Evolutionary conservation across 441 rosid species (phyloP).

Genomic region (Jatropha podagrica): DNA sequence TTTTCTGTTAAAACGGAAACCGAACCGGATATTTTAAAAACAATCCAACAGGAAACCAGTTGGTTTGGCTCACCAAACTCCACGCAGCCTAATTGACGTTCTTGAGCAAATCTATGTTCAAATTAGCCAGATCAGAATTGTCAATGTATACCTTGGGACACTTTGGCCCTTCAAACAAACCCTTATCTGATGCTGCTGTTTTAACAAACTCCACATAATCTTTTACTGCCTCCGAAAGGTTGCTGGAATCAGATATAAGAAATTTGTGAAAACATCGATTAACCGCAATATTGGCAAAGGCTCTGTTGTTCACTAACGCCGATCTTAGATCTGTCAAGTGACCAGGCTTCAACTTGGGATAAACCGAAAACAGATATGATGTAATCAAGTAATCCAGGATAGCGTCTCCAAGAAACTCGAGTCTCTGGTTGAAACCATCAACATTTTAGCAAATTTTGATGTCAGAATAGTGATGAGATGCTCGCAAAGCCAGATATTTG

Average conservation of each 20-base stretch:
- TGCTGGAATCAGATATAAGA: slow-evolving; percentile 63
- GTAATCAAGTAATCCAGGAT: slow-evolving; percentile 93
- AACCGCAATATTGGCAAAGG: slow-evolving; percentile 79
- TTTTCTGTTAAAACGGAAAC: too few relatives aligned
- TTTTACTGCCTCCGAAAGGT: slow-evolving; percentile 56
- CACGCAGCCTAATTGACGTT: too few relatives aligned
- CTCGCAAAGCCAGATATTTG: too few relatives aligned
- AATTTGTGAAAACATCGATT: slow-evolving; percentile 55
- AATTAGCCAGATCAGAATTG: too few relatives aligned
- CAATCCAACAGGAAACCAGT: too few relatives aligned
- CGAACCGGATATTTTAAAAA: too few relatives aligned
- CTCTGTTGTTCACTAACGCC: slow-evolving; percentile 75
- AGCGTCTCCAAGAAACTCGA: slow-evolving; percentile 99
- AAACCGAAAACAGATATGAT: slow-evolving; percentile 75
- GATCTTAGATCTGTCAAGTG: slow-evolving; percentile 95
- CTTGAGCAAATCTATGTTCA: too few relatives aligned
- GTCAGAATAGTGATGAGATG: slow-evolving; percentile 19
- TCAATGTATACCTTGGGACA: slow-evolving; percentile 74
- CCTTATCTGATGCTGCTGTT: slow-evolving; percentile 37
- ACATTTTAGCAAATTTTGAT: slow-evolving; percentile 25
- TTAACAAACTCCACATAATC: slow-evolving; percentile 53
- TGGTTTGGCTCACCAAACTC: too few relatives aligned
- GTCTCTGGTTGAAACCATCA: slow-evolving; percentile 55
- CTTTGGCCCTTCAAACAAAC: slow-evolving; percentile 59
- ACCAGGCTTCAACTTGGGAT: slow-evolving; percentile 92